Conservation (phyloP, 345 rosid genomes). For the Camelina neglecta region DNA sequence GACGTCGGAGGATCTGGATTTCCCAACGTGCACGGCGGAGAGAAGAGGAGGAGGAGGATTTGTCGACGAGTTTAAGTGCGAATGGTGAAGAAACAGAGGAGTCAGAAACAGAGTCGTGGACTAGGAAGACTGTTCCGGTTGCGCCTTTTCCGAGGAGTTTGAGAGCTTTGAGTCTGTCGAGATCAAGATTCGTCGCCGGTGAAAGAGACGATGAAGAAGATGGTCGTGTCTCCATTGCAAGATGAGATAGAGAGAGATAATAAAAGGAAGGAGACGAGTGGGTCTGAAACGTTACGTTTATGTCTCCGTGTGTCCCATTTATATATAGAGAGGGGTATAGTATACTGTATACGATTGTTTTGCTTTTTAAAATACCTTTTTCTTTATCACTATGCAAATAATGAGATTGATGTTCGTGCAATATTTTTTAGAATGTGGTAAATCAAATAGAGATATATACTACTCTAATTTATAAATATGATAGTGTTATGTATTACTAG, state of each 20-base stretch:
- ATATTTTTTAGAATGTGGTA: too few relatives aligned
- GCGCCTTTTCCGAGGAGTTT: slow-evolving; percentile 88
- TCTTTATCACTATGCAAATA: not conserved
- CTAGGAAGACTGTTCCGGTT: slow-evolving; percentile 92
- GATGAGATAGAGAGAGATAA: slow-evolving; percentile 11
- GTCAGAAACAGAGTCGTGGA: slow-evolving; percentile 59
- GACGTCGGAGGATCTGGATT: slow-evolving; percentile 57
- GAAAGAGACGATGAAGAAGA: slow-evolving; percentile 19
- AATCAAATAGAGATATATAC: too few relatives aligned
- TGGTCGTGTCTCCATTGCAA: slow-evolving; percentile 31
- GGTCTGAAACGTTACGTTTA: slow-evolving; percentile 41
- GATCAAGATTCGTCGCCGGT: slow-evolving; percentile 39
- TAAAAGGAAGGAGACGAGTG: slow-evolving; percentile 40
- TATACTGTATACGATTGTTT: not conserved
- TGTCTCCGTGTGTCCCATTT: slow-evolving; percentile 29
- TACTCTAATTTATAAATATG: too few relatives aligned
- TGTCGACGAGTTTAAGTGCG: slow-evolving; percentile 82
- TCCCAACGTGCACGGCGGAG: slow-evolving; percentile 86
- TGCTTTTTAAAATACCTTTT: not conserved
- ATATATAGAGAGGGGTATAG: not conserved
- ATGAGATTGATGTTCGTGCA: not conserved
- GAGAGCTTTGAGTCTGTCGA: slow-evolving; percentile 57
- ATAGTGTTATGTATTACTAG: too few relatives aligned
- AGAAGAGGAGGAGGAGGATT: slow-evolving; percentile 52
- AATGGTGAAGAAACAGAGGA: slow-evolving; percentile 60